phyloP scores from a whole-genome alignment of 495 filamentous ascomycete species.

The Penicillium antarcticum region DNA sequence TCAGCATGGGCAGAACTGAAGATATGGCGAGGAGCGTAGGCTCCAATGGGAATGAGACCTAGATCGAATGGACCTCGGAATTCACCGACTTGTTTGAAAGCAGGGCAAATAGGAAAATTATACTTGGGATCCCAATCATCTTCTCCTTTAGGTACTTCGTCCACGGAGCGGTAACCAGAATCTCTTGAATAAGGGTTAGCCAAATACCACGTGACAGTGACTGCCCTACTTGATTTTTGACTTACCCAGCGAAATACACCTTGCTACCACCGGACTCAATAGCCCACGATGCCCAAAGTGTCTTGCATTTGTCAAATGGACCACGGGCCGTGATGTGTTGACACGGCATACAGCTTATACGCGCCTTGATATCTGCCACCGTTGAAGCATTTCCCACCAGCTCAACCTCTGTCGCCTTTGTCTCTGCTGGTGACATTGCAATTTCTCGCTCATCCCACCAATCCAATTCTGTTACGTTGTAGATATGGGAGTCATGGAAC shows the following conservation, averaged over 20 bases:
- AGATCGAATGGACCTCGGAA: slow-evolving; percentile 86
- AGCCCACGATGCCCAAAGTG: slow-evolving; percentile 87
- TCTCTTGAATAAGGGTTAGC: slow-evolving; percentile 37
- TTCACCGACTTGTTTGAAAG: slow-evolving; percentile 82
- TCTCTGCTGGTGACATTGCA: slow-evolving; percentile 47
- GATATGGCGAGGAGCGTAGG: slow-evolving; percentile 76
- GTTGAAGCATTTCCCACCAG: slow-evolving; percentile 27
- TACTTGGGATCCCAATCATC: slow-evolving; percentile 75
- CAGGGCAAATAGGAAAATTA: slow-evolving; percentile 73
- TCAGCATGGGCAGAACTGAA: slow-evolving; percentile 83
- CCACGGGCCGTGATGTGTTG: slow-evolving; percentile 77
- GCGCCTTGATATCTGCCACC: slow-evolving; percentile 59
- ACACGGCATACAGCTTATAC: slow-evolving; percentile 76
- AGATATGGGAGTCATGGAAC: slow-evolving; percentile 67
- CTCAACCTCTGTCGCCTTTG: slow-evolving; percentile 19
- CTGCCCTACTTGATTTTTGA: not conserved
- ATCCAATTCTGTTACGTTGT: slow-evolving; percentile 82
- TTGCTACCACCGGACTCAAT: slow-evolving; percentile 63
- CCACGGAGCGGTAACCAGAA: slow-evolving; percentile 82
- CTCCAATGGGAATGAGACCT: slow-evolving; percentile 91
- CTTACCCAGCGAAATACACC: slow-evolving; percentile 46
- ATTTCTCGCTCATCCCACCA: slow-evolving; percentile 92
- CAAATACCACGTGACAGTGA: not conserved
- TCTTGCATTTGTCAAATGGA: slow-evolving; percentile 63
- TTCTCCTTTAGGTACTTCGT: slow-evolving; percentile 56